Conservation (phyloP, 148 eudicot species). For the Amaranthus cruentus region DNA sequence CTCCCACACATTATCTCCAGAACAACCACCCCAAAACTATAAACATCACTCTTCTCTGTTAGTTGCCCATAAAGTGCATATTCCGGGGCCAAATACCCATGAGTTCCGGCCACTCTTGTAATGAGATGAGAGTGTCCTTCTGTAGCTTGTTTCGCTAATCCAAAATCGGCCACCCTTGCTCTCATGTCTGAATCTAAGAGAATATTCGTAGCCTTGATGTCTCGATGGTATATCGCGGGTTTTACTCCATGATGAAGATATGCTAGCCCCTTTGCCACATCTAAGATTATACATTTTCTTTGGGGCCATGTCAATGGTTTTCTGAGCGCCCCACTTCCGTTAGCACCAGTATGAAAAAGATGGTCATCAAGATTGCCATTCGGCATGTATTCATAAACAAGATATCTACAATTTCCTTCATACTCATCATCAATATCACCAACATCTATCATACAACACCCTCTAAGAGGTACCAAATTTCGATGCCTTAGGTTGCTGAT, state of each 20-base stretch:
- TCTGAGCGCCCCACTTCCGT: constrained; percentile 15
- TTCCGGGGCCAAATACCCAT: constrained; percentile 79
- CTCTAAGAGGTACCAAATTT: constrained; percentile 66
- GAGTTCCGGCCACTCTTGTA: constrained; percentile 73
- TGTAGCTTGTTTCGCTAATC: constrained; percentile 53
- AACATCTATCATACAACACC: constrained; percentile 57
- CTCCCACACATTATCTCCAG: constrained; percentile 77
- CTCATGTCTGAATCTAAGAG: constrained; percentile 61
- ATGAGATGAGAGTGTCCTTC: constrained; percentile 71
- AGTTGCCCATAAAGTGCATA: constrained; percentile 75
- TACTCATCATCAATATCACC: constrained; percentile 21
- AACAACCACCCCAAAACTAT: constrained; percentile 35
- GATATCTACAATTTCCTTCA: constrained; percentile 40
- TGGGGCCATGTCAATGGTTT: constrained; percentile 58
- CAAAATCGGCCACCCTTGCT: constrained; percentile 75
- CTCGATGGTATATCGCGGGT: constrained; percentile 68
- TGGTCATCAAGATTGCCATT: constrained; percentile 74
- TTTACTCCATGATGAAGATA: constrained; percentile 70
- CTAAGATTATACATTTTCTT: constrained; percentile 61
- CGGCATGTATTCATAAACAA: constrained; percentile 73
- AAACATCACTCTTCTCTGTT: constrained; percentile 58
- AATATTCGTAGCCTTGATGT: constrained; percentile 66
- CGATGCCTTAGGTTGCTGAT: constrained; percentile 71
- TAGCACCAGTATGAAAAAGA: constrained; percentile 32
- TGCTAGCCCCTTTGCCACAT: constrained; percentile 67